These are phyloP conservation scores for Xerocomus spinulosus DNA, from an alignment of 768 basidiomycete genomes.

Conservation along the genomic window DNA sequence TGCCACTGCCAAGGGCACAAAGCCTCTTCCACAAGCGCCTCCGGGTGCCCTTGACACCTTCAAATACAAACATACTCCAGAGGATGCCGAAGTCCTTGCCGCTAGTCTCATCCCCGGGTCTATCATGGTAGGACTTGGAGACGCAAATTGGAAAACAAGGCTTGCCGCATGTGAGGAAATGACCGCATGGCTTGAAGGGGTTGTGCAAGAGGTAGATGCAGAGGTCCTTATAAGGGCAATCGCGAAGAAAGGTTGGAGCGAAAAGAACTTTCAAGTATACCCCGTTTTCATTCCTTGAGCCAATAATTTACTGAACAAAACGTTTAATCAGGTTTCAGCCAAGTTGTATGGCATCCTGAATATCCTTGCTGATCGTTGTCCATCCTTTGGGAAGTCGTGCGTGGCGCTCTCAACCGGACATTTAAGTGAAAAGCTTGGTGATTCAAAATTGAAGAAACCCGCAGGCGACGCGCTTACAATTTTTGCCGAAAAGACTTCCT, in stretches of 20 bases:
- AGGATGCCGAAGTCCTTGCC: conserved; percentile 85
- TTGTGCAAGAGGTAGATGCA: conserved; percentile 64
- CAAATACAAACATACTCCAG: conserved; percentile 87
- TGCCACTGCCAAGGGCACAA: conserved; percentile 40
- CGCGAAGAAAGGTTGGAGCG: conserved; percentile 93
- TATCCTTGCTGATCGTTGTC: conserved; percentile 69
- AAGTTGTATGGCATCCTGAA: conserved; percentile 81
- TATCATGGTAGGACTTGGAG: conserved; percentile 69
- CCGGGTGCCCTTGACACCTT: conserved; percentile 69
- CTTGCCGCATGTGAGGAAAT: conserved; percentile 86
- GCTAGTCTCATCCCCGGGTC: conserved; percentile 65
- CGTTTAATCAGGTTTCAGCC: conserved; percentile 64
- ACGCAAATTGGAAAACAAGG: conserved; percentile 90
- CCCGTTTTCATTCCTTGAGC: conserved; percentile 4
- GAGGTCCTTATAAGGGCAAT: conserved; percentile 87
- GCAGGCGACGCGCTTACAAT: conserved; percentile 80
- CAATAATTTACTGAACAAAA: conserved; percentile 9
- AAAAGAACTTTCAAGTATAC: conserved; percentile 94
- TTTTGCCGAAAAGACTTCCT: conserved; percentile 88
- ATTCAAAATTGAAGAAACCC: conserved; percentile 94
- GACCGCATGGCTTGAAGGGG: conserved; percentile 73
- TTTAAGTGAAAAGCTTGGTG: conserved; percentile 91
- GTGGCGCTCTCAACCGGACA: conserved; percentile 77
- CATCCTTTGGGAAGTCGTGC: conserved; percentile 82
- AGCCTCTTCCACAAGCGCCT: conserved; percentile 45